phyloP scores from a whole-genome alignment of 2,329 filamentous ascomycete species.

The Akanthomyces dipterigenus region DNA sequence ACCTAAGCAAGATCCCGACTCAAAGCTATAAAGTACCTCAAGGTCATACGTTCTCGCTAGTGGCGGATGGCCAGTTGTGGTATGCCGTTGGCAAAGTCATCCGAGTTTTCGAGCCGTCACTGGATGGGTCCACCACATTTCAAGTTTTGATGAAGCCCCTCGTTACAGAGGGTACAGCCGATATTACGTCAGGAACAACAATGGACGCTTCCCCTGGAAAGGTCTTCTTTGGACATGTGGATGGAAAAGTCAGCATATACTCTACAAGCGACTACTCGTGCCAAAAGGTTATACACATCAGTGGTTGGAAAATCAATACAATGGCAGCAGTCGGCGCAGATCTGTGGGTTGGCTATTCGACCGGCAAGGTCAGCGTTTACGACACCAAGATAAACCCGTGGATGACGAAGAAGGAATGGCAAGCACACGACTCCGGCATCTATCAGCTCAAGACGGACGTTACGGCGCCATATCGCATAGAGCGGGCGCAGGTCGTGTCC shows the following conservation, averaged over 20 bases:
- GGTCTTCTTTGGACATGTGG: slow-evolving; percentile 84
- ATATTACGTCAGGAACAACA: slow-evolving; percentile 77
- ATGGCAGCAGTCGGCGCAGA: slow-evolving; percentile 73
- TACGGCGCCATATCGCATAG: slow-evolving; percentile 77
- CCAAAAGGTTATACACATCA: slow-evolving; percentile 75
- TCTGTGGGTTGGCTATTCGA: slow-evolving; percentile 93
- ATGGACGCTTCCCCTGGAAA: slow-evolving; percentile 68
- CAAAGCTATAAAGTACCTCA: slow-evolving; percentile 72
- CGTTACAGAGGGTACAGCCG: slow-evolving; percentile 65
- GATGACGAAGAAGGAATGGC: slow-evolving; percentile 91
- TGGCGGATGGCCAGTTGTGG: slow-evolving; percentile 82
- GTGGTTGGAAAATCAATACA: slow-evolving; percentile 90
- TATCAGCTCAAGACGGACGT: slow-evolving; percentile 70
- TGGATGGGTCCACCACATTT: slow-evolving; percentile 62
- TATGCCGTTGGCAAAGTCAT: slow-evolving; percentile 82
- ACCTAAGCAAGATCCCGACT: slow-evolving; percentile 61
- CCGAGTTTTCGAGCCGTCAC: slow-evolving; percentile 70
- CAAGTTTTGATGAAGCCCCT: slow-evolving; percentile 69
- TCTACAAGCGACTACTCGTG: slow-evolving; percentile 70
- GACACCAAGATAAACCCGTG: slow-evolving; percentile 78
- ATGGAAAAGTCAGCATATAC: slow-evolving; percentile 94
- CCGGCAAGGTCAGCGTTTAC: slow-evolving; percentile 88
- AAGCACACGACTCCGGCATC: slow-evolving; percentile 78
- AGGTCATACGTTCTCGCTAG: slow-evolving; percentile 81
- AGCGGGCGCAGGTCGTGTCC: slow-evolving; percentile 77